Evolutionary conservation across 1,284 basidiomycete genomes (phyloP), one percentile per base, ranked within the genome.

Genomic region (Psilocybe mexicana): DNA sequence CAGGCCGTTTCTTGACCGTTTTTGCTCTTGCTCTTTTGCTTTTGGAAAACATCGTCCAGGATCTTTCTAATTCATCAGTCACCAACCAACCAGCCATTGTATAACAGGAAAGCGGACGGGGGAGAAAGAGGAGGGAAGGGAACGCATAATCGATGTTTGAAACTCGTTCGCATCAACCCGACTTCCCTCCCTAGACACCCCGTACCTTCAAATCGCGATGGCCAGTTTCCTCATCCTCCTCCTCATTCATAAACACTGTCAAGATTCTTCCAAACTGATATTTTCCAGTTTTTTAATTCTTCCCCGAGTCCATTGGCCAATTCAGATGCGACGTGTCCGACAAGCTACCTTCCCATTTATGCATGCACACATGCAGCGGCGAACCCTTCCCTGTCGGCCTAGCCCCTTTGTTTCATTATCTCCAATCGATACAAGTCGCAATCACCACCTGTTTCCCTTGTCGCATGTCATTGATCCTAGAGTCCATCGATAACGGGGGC

Each of bases 1-100:
- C 67, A 67, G 65, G 65, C 67, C 65, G 62, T 68, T 66, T 46
- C 58, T 52, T 48, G 40, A 48, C 36, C 45, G 49, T 26, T 62
- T 58, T 57, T 36, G 50, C 33, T 43, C 46, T 57, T 24, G 47
- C 45, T 50, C 33, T 62, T 58, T 57, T 44, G 50, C 33, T 49
- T 33, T 40, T 57, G n/a, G 47, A 30, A 33, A 43, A 48, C 46
- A 43, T 40, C 14, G 28, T 28, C 47, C 28, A 35, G 62, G 58
- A 67, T 64, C 64, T 66, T 66, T 62, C 59, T 33, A 61, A 49
- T 55, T 36, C 54, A 56, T 33, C 59, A 62, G 52, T 57, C 38
- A 40, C 4, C 10, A 58, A 55, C 52, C 51, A 56, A 33, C 28
- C 26, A 23, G 45, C 52, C 50, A 61, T 65, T 68, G 63, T 68